Base-by-base conservation (phyloP, 176 grass and related monocot species). In the Oryza coarctata region DNA sequence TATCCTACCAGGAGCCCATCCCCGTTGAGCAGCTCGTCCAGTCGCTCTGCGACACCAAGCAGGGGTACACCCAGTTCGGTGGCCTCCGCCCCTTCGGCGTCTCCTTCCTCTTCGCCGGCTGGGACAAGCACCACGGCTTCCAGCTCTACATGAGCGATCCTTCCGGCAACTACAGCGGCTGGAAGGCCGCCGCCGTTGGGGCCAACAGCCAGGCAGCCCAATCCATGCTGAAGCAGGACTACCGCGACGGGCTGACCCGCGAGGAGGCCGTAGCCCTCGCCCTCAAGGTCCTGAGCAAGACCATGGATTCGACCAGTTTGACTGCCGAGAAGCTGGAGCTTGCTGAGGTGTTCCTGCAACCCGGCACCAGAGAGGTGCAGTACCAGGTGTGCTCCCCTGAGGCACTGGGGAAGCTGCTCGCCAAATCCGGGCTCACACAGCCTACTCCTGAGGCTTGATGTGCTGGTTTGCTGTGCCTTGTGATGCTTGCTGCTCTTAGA, bases 211-310 rank as follows among this genome's bases (percentile, higher is more conserved):
- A 97, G 84, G 94, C 94, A 6, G 94, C 94, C 5, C 94, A 97
- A 69, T 97, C 94, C 20, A 97, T 97, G 94, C 86, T 97, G 27
- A 97, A 97, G 84, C 94, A 97, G 89, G 94, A 97, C 75, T 97
- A 97, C 86, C 86, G 86, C 25, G 94, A 97, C 26, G 94, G 89
- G 17, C 74, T 97, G 68, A 94, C 88, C 57, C 84, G 94, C 13
- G 94, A 91, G 88, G 91, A 97, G 62, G 94, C 94, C 3, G 94
- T 97, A 30, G 86, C 87, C 25, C 87, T 97, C 7, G 94, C 91
- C 5, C 84, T 97, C 11, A 94, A 97, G 91, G 94, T 97, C 6
- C 91, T 97, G 58, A 91, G 89, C 88, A 97, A 97, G 89, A 97
- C 94, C 27, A 97, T 97, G 94, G 94, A 97, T 65, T 94, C 91